These are phyloP conservation scores for Mycena vitilis DNA, from an alignment of 768 basidiomycete species.

Conservation along the genomic window DNA sequence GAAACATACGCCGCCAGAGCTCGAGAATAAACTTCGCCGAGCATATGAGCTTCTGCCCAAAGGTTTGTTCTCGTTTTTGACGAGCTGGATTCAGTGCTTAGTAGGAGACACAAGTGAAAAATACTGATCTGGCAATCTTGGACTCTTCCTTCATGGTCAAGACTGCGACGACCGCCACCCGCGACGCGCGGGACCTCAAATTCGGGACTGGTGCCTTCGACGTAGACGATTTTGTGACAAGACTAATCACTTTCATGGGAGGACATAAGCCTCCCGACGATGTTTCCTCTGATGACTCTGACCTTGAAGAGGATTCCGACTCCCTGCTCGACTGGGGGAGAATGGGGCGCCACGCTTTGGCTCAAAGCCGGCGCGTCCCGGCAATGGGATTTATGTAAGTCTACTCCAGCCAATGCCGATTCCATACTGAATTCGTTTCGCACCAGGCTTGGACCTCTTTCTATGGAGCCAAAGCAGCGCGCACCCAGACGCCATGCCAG, in stretches of 20 bases:
- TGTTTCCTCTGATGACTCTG: slow-evolving; percentile 4
- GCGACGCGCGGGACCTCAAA: slow-evolving; percentile 90
- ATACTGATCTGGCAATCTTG: slow-evolving; percentile 87
- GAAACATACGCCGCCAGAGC: slow-evolving; percentile 64
- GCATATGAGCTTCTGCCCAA: slow-evolving; percentile 74
- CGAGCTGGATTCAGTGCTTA: background rate
- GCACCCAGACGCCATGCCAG: slow-evolving; percentile 66
- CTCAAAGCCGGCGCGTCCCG: slow-evolving; percentile 82
- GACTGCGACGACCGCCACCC: slow-evolving; percentile 80
- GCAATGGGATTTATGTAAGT: slow-evolving; percentile 88
- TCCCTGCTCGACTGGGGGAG: slow-evolving; percentile 83
- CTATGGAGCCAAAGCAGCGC: slow-evolving; percentile 86
- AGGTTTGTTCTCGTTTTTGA: slow-evolving; percentile 49
- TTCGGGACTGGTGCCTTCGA: slow-evolving; percentile 90
- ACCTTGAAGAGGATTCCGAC: slow-evolving; percentile 58
- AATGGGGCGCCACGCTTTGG: slow-evolving; percentile 85
- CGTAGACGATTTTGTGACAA: slow-evolving; percentile 87
- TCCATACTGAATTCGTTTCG: background rate
- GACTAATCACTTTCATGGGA: slow-evolving; percentile 81
- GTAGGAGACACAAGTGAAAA: slow-evolving; percentile 63
- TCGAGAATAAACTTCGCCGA: slow-evolving; percentile 63
- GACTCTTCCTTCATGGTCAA: slow-evolving; percentile 86
- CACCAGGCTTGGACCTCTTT: slow-evolving; percentile 89
- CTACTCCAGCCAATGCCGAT: too few species aligned
- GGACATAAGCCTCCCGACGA: slow-evolving; percentile 59